Evolutionary conservation across 2,329 filamentous ascomycete species (phyloP), one percentile per base, ranked within the genome.

Genomic region (Sporothrix mexicana): DNA sequence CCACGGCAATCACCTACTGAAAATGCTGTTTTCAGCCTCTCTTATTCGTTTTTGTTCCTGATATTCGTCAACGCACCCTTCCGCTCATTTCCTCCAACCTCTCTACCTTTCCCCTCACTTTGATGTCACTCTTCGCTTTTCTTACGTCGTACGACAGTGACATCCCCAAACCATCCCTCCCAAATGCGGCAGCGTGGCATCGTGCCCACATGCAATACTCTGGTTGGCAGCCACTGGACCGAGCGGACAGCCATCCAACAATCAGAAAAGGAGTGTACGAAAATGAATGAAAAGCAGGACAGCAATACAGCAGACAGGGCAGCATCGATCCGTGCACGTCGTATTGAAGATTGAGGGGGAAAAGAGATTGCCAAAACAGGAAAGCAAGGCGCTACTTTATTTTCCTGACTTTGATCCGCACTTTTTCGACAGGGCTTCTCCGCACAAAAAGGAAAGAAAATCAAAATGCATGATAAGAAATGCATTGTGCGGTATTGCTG

Each of bases 291-390:
- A 64, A 20, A 41, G 9, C 59, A 20, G 36, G 51, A 25, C 55
- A 17, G 9, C 55, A 59, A 30, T 30, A 30, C 30, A 30, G 30
- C 30, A 30, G 30, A 30, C 55, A 59, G 55, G 55, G 57, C 57
- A 62, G 57, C 30, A 61, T 62, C n/a, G 57, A 20, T 62, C 57
- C 57, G 57, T 20, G 15, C n/a, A n/a, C n/a, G n/a, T n/a, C n/a
- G n/a, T 17, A n/a, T n/a, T 10, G 13, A 17, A 17, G 2, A n/a
- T n/a, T n/a, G n/a, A n/a, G 8, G 55, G 25, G 25, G n/a, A n/a
- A n/a, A 20, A 41, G 25, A 41, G 5, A 53, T 13, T n/a, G 20
- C 43, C 67, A 47, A 70, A 73, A 69, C 57, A 70, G 67, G 71
- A 73, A 70, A 49, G n/a, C 62, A 51, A 36, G 45, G 62, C 62